Conservation (phyloP, 768 basidiomycete genomes). For the Botryobasidium botryosum region DNA sequence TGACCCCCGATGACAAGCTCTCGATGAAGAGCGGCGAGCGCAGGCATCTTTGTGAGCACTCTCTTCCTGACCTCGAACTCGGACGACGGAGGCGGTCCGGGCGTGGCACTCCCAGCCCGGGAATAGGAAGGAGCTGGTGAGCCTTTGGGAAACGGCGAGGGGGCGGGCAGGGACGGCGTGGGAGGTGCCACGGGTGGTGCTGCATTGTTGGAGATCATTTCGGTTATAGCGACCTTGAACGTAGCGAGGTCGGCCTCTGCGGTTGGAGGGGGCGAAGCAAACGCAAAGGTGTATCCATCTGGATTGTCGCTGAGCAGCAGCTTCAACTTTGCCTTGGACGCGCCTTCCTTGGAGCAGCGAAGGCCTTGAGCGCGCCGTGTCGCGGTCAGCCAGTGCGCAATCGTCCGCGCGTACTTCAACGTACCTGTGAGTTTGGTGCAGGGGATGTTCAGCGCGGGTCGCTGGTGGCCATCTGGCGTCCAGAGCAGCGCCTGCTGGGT, state of each 20-base stretch:
- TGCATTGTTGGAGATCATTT: conserved; percentile 61
- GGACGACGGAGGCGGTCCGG: conserved; percentile 19
- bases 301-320: conserved; percentile 52
- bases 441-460: conserved; percentile 45
- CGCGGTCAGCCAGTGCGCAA: conserved; percentile 12
- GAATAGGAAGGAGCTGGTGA: conserved; percentile 17
- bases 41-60: conserved; percentile 61
- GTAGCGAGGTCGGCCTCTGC: conserved; percentile 59
- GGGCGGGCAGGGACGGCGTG: conserved; percentile 12
- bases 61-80: conserved; percentile 57
- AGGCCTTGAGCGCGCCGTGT: conserved; percentile 33
- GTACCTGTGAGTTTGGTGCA: conserved; percentile 45
- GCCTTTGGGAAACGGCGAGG: conserved; percentile 10
- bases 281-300: conserved; percentile 67
- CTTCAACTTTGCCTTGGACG: conserved; percentile 63
- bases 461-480: conserved; percentile 55
- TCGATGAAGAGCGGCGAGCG: conserved; percentile 64
- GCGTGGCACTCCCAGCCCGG: conserved; percentile 14
- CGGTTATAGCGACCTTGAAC: conserved; percentile 66
- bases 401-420: conserved; percentile 16
- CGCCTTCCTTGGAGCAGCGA: conserved; percentile 74
- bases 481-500: conserved; percentile 59
- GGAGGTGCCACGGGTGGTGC: conserved; percentile 18
- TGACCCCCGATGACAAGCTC: conserved; percentile 75
- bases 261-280: conserved; percentile 44